Evolutionary conservation across 192 early-diverging fungal genomes (phyloP), one percentile per base, ranked within the genome.

Genomic region (Chytriomyces sp.): DNA sequence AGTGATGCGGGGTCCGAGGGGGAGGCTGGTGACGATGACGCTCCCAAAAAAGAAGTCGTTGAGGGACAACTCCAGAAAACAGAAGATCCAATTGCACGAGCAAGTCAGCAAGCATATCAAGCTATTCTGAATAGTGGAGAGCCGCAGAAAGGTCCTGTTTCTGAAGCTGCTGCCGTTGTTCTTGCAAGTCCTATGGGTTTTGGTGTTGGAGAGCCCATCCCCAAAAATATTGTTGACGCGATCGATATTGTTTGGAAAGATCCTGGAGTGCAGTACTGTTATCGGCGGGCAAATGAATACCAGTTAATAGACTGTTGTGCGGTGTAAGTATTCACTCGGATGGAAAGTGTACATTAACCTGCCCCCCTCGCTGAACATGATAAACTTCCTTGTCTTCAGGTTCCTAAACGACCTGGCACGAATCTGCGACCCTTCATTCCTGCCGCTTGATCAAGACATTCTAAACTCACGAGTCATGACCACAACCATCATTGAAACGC

Each of bases 401-500:
- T 83, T 82, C 62, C 47, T 85, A 67, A 72, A 70, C 13, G 73
- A 82, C 46, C 66, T 91, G 18, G 85, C 76, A 16, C 85, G 91
- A 43, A 62, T 91, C 11, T 81, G 85, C 13, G 48, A 78, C 6
- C 66, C 75, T 46, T 79, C 84, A 9, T 93, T 90, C 75, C 28
- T 81, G 9, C 92, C 92, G 5, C 88, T 86, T 35, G 89, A 91
- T 64, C 82, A 88, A 46, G 92, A 93, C 79, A 93, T 93, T 53
- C 78, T 93, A 20, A 83, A 85, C 67, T 85, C 90, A 16, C 84
- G 92, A 68, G 86, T 92, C 24, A 88, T 89, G 81, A 93, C 92
- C 16, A 77, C 91, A 20, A 88, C 86, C 44, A 91, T 93, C n/a
- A 87, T 89, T 7, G 92, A 93, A 76, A 90, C 86, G 45, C 73